Evolutionary conservation across 2,329 filamentous ascomycete species (phyloP).

Genomic region (Trichoderma sp.): DNA sequence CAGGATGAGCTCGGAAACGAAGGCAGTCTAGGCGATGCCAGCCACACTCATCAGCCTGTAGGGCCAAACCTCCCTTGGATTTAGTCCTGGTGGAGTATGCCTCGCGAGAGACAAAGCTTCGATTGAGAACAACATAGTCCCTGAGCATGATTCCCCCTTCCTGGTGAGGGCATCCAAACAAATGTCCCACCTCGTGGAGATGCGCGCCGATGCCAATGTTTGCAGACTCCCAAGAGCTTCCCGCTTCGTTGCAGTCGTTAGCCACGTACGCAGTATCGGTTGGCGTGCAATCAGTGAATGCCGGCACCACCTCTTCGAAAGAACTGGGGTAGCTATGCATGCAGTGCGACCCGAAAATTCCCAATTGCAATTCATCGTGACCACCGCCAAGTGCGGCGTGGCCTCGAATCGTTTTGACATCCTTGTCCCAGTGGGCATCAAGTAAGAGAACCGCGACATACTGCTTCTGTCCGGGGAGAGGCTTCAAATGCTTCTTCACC

Average conservation of each 20-base stretch:
- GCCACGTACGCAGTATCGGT: slow-evolving; percentile 80
- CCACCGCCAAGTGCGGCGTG: slow-evolving; percentile 83
- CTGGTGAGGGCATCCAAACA: slow-evolving; percentile 89
- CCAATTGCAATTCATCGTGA: slow-evolving; percentile 75
- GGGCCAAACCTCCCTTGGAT: slow-evolving; percentile 75
- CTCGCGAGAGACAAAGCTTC: slow-evolving; percentile 80
- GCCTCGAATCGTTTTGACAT: slow-evolving; percentile 69
- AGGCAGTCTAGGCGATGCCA: slow-evolving; percentile 92
- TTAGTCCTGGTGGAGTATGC: slow-evolving; percentile 87
- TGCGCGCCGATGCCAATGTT: slow-evolving; percentile 94
- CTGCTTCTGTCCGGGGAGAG: slow-evolving; percentile 75
- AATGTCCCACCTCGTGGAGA: slow-evolving; percentile 85
- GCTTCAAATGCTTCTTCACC: slow-evolving; percentile 75
- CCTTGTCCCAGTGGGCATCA: slow-evolving; percentile 85
- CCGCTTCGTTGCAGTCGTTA: slow-evolving; percentile 84
- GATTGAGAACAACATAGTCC: slow-evolving; percentile 83
- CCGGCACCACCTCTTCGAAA: slow-evolving; percentile 86
- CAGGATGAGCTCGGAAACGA: slow-evolving; percentile 87
- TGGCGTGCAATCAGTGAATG: slow-evolving; percentile 87
- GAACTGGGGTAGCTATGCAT: slow-evolving; percentile 88
- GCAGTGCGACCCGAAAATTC: slow-evolving; percentile 89
- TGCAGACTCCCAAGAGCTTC: slow-evolving; percentile 93
- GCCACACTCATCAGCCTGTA: slow-evolving; percentile 79
- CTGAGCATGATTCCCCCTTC: slow-evolving; percentile 90
- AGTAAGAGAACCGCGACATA: slow-evolving; percentile 87